Percentiles rank a stretch among this genome's conserved stretches.
Evolutionary conservation across 352 stramenopile genomes (phyloP).

Genomic region (Globisporangium apiculatum): DNA sequence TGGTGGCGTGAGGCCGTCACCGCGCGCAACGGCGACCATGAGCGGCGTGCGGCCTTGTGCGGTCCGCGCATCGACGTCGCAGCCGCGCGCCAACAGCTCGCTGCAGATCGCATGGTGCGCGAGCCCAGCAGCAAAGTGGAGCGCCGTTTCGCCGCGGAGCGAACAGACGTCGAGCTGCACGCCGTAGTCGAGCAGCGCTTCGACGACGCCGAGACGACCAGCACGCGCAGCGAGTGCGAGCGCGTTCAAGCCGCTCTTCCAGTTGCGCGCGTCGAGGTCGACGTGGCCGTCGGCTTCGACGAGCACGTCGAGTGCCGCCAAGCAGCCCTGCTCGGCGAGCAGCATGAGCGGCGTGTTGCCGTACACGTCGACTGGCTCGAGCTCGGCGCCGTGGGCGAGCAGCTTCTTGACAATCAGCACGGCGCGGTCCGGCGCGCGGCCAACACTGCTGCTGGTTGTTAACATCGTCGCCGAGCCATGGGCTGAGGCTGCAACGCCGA

Average conservation of each 20-base stretch:
- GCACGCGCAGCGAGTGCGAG: slow-evolving; percentile 66
- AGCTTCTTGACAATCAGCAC: slow-evolving; percentile 82
- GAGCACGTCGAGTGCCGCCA: slow-evolving; percentile 67
- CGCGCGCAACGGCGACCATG: slow-evolving; percentile 64
- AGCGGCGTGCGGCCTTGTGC: slow-evolving; percentile 63
- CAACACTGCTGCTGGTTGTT: slow-evolving; percentile 9
- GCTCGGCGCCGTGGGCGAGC: slow-evolving; percentile 51
- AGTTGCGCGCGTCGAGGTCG: slow-evolving; percentile 73
- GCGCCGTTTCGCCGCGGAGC: slow-evolving; percentile 60
- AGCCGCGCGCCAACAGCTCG: slow-evolving; percentile 64
- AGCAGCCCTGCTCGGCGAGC: slow-evolving; percentile 56
- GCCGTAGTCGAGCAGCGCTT: slow-evolving; percentile 79
- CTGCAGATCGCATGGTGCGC: slow-evolving; percentile 54
- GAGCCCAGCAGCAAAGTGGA: slow-evolving; percentile 75
- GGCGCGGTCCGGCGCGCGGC: slow-evolving; percentile 42
- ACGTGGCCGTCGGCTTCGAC: slow-evolving; percentile 64
- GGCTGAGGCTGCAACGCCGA: not conserved
- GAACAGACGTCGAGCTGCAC: slow-evolving; percentile 55
- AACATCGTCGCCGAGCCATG: slow-evolving; percentile 7
- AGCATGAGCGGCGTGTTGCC: slow-evolving; percentile 81
- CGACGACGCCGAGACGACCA: slow-evolving; percentile 56
- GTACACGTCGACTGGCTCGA: slow-evolving; percentile 73
- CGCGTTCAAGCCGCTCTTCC: slow-evolving; percentile 72
- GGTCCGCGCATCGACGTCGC: slow-evolving; percentile 61
- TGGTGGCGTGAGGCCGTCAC: slow-evolving; percentile 16